These are phyloP conservation scores for Tolypocladium pustulatum DNA, from an alignment of 2,329 filamentous ascomycete species.

Conservation along the genomic window DNA sequence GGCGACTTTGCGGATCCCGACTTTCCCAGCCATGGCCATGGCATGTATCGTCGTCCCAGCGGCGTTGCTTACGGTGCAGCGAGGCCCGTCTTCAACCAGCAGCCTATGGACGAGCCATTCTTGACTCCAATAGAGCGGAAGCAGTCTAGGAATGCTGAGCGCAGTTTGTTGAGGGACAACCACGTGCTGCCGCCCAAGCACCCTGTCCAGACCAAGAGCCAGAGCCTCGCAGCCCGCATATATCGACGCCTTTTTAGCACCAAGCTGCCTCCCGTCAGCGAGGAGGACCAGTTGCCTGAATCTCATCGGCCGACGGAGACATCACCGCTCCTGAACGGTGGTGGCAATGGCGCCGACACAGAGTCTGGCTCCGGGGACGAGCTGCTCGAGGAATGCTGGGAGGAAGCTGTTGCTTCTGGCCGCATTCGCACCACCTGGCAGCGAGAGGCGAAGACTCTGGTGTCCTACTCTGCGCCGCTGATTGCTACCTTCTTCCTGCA, in stretches of 20 bases:
- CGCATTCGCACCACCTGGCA: constrained; percentile 85
- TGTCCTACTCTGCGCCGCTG: constrained; percentile 59
- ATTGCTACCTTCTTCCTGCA: constrained; percentile 66
- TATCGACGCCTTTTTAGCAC: constrained; percentile 46
- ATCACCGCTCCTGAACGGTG: constrained; percentile 25
- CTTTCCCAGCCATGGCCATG: constrained; percentile 28
- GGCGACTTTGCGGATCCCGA: constrained; percentile 22
- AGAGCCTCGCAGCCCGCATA: constrained; percentile 24
- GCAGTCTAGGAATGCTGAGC: constrained; percentile 46
- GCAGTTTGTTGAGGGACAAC: constrained; percentile 53
- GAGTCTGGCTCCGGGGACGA: constrained; percentile 38
- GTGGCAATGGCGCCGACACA: constrained; percentile 17
- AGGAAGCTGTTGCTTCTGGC: constrained; percentile 71
- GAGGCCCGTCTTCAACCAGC: constrained; percentile 57
- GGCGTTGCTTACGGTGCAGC: constrained; percentile 64
- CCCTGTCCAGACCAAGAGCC: constrained; percentile 18
- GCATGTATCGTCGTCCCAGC: constrained; percentile 64
- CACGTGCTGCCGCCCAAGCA: constrained; percentile 55
- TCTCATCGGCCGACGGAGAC: constrained; percentile 29
- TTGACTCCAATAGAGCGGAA: constrained; percentile 46
- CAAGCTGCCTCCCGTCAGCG: constrained; percentile 31
- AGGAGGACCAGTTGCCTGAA: constrained; percentile 25
- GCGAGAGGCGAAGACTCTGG: constrained; percentile 74
- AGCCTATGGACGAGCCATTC: constrained; percentile 31
- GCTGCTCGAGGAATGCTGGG: constrained; percentile 61